Percentiles rank a stretch among this genome's conserved stretches.
phyloP scores from a whole-genome alignment of 192 early-diverging fungal species.

The Backusella mclennaniae region DNA sequence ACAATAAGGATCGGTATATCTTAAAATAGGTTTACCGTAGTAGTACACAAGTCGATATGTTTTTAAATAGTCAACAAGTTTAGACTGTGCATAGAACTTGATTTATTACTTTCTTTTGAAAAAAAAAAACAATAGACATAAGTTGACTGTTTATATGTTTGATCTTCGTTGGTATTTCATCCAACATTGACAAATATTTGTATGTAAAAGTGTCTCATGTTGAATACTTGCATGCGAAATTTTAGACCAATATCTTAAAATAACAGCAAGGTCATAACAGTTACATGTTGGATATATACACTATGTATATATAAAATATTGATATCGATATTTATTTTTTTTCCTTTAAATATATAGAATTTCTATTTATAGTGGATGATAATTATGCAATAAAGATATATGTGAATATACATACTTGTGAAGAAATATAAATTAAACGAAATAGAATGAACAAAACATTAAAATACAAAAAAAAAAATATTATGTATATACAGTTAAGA shows the following conservation, averaged over 20 bases:
- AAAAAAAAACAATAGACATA: background rate
- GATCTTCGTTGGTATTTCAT: background rate
- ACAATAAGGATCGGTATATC: background rate
- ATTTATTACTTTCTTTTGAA: background rate
- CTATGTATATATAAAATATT: no score
- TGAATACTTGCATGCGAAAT: no score
- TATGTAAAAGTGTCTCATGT: no score
- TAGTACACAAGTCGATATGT: background rate
- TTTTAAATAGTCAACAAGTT: no score
- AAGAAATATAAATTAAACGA: background rate
- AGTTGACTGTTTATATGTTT: no score
- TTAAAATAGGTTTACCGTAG: background rate
- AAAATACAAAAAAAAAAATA: background rate
- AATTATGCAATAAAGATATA: background rate
- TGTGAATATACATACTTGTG: background rate
- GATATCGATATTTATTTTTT: background rate
- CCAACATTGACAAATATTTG: no score
- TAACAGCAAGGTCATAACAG: no score
- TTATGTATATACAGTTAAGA: constrained; percentile 2
- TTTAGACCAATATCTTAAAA: no score
- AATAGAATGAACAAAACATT: background rate
- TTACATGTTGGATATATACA: no score
- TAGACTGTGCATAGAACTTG: no score
- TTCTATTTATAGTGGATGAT: constrained; percentile 1
- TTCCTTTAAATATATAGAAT: background rate